These are phyloP conservation scores for Omphalea diandra DNA, from an alignment of 441 rosid genomes.

Conservation along the genomic window DNA sequence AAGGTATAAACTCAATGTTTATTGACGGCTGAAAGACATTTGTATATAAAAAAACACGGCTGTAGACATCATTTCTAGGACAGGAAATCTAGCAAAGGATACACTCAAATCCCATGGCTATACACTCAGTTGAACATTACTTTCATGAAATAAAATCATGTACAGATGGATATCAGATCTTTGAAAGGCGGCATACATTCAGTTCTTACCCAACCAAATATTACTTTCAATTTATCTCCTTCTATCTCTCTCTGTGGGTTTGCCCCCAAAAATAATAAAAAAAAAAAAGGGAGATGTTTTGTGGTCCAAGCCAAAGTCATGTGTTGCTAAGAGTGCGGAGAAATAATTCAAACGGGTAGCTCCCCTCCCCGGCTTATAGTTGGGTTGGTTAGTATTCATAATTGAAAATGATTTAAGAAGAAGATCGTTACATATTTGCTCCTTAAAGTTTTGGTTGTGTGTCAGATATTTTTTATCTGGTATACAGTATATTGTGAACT, in stretches of 20 bases:
- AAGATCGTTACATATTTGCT: too few species aligned
- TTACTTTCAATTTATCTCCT: not conserved
- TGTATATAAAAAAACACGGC: not conserved
- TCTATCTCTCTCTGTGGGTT: not conserved
- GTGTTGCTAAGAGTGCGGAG: too few species aligned
- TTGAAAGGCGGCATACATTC: not conserved
- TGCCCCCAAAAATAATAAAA: too few species aligned
- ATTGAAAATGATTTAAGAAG: not conserved
- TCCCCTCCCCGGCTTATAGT: not conserved
- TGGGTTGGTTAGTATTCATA: constrained; percentile 4
- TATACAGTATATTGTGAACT: too few species aligned
- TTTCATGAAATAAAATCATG: too few species aligned
- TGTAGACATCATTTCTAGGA: not conserved
- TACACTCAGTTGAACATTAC: too few species aligned
- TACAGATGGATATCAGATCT: not conserved
- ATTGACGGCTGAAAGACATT: not conserved
- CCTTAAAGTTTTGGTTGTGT: too few species aligned
- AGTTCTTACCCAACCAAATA: not conserved
- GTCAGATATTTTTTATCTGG: too few species aligned
- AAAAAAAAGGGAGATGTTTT: too few species aligned
- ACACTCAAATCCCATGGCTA: not conserved
- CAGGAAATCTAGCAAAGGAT: not conserved
- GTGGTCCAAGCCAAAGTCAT: too few species aligned
- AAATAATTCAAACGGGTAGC: not conserved
- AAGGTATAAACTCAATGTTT: not conserved